Percentiles rank a stretch among this genome's conserved stretches.
Evolutionary conservation across 176 grass and related monocot genomes (phyloP).

Genomic region (Carex littledalei): DNA sequence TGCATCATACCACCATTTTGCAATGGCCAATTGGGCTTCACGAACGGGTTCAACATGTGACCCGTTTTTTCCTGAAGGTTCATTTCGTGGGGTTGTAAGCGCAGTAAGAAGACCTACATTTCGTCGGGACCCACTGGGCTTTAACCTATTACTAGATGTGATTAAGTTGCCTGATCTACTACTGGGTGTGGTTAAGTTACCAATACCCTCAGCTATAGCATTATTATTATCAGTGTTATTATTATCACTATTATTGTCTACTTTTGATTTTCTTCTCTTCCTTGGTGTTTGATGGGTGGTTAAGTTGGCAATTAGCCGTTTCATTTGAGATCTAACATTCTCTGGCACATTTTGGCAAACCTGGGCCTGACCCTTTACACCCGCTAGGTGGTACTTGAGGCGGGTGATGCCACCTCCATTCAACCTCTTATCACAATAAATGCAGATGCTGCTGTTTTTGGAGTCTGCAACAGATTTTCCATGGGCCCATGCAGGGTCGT

Average conservation of each 20-base stretch:
- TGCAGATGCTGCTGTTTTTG: constrained; percentile 13
- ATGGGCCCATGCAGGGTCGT: constrained; percentile 7
- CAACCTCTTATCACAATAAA: constrained; percentile 18
- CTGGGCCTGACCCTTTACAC: constrained; percentile 14
- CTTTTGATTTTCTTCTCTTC: constrained; percentile 10
- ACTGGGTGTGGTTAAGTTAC: not conserved
- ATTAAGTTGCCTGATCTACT: constrained; percentile 7
- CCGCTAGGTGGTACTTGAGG: constrained; percentile 12
- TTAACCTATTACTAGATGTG: not conserved
- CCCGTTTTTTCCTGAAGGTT: not conserved
- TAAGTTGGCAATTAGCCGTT: not conserved
- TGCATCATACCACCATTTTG: constrained; percentile 58
- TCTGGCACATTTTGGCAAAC: constrained; percentile 10
- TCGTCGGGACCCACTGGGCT: not conserved
- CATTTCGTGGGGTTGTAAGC: not conserved
- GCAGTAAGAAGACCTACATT: constrained; percentile 5
- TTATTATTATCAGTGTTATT: constrained; percentile 2
- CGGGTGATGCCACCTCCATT: constrained; percentile 9
- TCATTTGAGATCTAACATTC: constrained; percentile 18
- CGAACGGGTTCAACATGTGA: constrained; percentile 26
- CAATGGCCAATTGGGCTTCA: constrained; percentile 41
- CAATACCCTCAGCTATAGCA: not conserved
- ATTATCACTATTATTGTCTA: not conserved
- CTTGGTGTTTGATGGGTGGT: constrained; percentile 16
- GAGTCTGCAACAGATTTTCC: not conserved